phyloP scores from a whole-genome alignment of 495 filamentous ascomycete species.

The Trypethelium eluteriae region DNA sequence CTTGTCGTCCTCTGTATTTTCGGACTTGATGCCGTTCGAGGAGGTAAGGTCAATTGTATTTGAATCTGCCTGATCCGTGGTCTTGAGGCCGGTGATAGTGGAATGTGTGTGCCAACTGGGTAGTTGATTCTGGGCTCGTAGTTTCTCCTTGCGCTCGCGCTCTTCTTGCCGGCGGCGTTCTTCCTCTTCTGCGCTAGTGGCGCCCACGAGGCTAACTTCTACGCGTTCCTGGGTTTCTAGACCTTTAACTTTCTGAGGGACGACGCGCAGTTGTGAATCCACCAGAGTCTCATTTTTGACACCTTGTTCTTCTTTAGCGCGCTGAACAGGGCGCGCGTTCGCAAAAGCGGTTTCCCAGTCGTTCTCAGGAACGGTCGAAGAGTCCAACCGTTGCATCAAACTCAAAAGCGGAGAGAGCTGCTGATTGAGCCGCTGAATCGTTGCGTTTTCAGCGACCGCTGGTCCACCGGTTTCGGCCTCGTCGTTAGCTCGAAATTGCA shows the following conservation, averaged over 20 bases:
- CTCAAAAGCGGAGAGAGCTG: constrained; percentile 80
- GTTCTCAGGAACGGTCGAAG: constrained; percentile 71
- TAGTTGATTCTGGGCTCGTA: constrained; percentile 75
- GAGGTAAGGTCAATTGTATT: constrained; percentile 30
- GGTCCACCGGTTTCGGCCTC: not conserved
- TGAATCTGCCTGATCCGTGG: constrained; percentile 27
- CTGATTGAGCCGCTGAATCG: constrained; percentile 75
- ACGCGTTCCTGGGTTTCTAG: constrained; percentile 43
- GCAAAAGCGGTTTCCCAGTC: constrained; percentile 72
- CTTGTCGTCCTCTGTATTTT: constrained; percentile 31
- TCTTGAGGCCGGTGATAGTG: constrained; percentile 53
- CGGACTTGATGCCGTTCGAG: constrained; percentile 31
- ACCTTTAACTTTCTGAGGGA: constrained; percentile 53
- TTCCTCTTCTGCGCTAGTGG: constrained; percentile 67
- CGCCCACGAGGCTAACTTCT: constrained; percentile 31
- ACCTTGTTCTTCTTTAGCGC: constrained; percentile 55
- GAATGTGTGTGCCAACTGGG: constrained; percentile 85
- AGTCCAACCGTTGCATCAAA: constrained; percentile 78
- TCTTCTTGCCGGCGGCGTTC: constrained; percentile 42
- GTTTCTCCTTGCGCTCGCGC: constrained; percentile 56
- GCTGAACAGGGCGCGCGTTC: constrained; percentile 50
- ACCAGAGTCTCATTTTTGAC: constrained; percentile 38
- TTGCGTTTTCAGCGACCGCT: constrained; percentile 50
- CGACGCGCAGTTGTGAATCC: not conserved
- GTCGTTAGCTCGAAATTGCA: constrained; percentile 8